Evolutionary conservation across 768 basidiomycete genomes (phyloP).

Genomic region (Leccinum arenicola): DNA sequence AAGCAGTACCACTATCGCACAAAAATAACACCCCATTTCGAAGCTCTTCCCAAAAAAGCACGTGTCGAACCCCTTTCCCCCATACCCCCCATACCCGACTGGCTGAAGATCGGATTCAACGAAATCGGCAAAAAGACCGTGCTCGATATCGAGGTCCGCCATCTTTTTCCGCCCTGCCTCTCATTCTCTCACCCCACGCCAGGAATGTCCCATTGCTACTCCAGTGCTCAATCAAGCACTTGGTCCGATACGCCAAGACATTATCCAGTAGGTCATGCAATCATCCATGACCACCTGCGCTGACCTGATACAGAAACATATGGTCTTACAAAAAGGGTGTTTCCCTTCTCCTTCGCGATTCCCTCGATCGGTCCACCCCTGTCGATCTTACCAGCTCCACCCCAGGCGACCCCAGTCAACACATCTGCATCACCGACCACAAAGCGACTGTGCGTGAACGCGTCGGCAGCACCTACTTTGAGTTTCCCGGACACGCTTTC

Average conservation of each 20-base stretch:
- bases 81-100: slow-evolving; percentile 46
- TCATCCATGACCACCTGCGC: background rate
- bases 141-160: slow-evolving; percentile 85
- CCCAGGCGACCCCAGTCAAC: slow-evolving; percentile 46
- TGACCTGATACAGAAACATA: slow-evolving; percentile 58
- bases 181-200: background rate
- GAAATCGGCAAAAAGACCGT: slow-evolving; percentile 66
- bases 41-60: slow-evolving; percentile 57
- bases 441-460: slow-evolving; percentile 78
- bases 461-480: slow-evolving; percentile 78
- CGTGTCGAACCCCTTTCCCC: slow-evolving; percentile 2
- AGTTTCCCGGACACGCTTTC: slow-evolving; percentile 85
- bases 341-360: slow-evolving; percentile 88
- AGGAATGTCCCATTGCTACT: slow-evolving; percentile 94
- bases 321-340: slow-evolving; percentile 82
- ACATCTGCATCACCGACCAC: slow-evolving; percentile 83
- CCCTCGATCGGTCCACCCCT: slow-evolving; percentile 41
- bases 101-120: slow-evolving; percentile 91
- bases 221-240: slow-evolving; percentile 72
- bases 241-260: slow-evolving; percentile 55
- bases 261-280: slow-evolving; percentile 54
- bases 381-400: slow-evolving; percentile 22
- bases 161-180: background rate
- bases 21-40: slow-evolving; percentile 97
- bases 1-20: slow-evolving; percentile 91